Evolutionary conservation across 495 filamentous ascomycete species (phyloP).

Genomic region (Trichoderma orchidacearum): DNA sequence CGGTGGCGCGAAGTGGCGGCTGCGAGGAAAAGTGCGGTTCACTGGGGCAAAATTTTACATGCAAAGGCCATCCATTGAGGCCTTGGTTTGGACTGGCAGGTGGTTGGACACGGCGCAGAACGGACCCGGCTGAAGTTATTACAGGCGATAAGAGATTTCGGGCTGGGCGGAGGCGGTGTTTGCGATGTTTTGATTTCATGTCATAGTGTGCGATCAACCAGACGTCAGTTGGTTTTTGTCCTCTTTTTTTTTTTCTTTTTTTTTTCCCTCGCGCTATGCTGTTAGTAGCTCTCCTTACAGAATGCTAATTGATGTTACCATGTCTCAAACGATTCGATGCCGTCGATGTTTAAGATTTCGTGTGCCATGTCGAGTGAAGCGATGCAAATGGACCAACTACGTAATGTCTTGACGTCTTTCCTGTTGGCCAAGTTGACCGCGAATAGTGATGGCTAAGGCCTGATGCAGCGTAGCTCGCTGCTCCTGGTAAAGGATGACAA

Average conservation of each 20-base stretch:
- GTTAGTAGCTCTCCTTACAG: neutral
- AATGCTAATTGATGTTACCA: neutral
- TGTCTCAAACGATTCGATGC: no score
- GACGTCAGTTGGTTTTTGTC: no score
- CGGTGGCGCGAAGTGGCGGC: neutral
- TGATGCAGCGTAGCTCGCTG: neutral
- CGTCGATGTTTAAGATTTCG: no score
- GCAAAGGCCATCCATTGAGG: neutral
- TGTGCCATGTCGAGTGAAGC: neutral
- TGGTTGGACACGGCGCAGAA: neutral
- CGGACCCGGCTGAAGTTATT: neutral
- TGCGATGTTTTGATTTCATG: neutral
- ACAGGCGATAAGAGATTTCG: neutral
- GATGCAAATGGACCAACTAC: neutral
- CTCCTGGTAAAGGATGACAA: neutral
- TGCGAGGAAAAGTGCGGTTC: neutral
- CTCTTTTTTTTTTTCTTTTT: no score
- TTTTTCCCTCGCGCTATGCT: neutral
- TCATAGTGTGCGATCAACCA: neutral
- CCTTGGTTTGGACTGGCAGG: neutral
- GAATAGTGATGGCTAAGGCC: neutral
- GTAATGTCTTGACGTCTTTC: neutral
- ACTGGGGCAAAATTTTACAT: neutral
- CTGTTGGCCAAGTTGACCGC: neutral
- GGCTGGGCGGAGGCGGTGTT: neutral